These are phyloP conservation scores for Candida lessepsii DNA, from an alignment of 805 yeast genomes.

Conservation along the genomic window DNA sequence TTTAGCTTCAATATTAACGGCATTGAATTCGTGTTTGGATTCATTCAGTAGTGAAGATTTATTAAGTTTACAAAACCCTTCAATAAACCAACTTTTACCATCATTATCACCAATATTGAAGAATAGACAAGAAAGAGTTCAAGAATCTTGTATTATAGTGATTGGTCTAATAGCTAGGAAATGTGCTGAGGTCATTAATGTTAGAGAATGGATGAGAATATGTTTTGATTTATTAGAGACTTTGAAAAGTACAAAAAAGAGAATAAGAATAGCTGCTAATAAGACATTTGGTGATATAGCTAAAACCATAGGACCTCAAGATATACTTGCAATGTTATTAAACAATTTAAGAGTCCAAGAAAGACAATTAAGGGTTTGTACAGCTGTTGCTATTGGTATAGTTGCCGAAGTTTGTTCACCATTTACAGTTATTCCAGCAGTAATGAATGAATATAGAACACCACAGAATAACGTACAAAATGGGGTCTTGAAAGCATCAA, in stretches of 20 bases:
- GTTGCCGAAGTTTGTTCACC: conserved; percentile 94
- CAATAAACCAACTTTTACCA: conserved; percentile 78
- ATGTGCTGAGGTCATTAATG: conserved; percentile 79
- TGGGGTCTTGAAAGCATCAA: conserved; percentile 87
- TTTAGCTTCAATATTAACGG: conserved; percentile 77
- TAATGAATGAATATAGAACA: conserved; percentile 91
- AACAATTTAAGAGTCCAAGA: conserved; percentile 90
- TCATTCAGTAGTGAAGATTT: conserved; percentile 58
- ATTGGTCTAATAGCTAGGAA: conserved; percentile 80
- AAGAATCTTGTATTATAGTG: conserved; percentile 72
- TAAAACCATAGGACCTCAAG: conserved; percentile 92
- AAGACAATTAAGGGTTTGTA: conserved; percentile 92
- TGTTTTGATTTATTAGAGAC: conserved; percentile 88
- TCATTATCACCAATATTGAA: conserved; percentile 87
- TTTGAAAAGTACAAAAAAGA: conserved; percentile 74
- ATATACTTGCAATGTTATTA: conserved; percentile 78
- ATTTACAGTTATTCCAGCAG: conserved; percentile 87
- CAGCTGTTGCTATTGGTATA: conserved; percentile 97
- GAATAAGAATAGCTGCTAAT: conserved; percentile 82
- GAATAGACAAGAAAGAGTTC: conserved; percentile 88
- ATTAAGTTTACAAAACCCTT: conserved; percentile 58
- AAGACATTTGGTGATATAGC: conserved; percentile 90
- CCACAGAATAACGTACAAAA: conserved; percentile 94
- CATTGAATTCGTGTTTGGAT: conserved; percentile 60
- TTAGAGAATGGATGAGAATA: conserved; percentile 96